Conservation (phyloP, 441 rosid species). For the Aquilaria agallochum region DNA sequence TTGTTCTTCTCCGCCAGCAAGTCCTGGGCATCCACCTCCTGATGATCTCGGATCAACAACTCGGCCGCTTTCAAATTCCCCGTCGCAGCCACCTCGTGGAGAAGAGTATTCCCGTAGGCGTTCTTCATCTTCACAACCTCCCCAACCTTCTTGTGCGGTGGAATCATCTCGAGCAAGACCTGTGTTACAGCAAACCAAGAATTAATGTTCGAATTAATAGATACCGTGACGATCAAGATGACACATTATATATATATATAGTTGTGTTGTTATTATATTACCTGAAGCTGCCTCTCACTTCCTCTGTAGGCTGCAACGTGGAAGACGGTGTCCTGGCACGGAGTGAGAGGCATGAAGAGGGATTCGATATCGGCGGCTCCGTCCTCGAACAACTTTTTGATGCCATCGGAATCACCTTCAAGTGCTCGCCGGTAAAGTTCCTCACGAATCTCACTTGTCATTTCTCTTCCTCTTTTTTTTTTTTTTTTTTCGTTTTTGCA, state of each 20-base stretch:
- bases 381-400: not conserved
- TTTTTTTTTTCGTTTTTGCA: too few species aligned
- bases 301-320: constrained; percentile 12
- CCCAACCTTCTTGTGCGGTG: not conserved
- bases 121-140: not conserved
- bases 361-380: not conserved
- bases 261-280: too few species aligned
- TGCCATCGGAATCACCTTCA: not conserved
- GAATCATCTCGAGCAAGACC: not conserved
- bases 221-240: too few species aligned
- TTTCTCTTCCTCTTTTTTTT: too few species aligned
- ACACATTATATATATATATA: too few species aligned
- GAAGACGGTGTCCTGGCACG: not conserved
- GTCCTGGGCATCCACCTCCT: not conserved
- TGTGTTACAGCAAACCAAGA: too few species aligned
- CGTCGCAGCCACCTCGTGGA: constrained; percentile 6
- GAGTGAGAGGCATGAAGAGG: not conserved
- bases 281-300: not conserved
- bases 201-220: too few species aligned
- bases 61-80: not conserved
- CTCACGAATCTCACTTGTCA: too few species aligned
- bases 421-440: not conserved
- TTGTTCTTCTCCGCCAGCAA: not conserved
- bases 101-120: not conserved
- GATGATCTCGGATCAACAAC: not conserved